These are phyloP conservation scores for Solanum arcanum DNA, from an alignment of 257 asterid genomes.

Conservation along the genomic window DNA sequence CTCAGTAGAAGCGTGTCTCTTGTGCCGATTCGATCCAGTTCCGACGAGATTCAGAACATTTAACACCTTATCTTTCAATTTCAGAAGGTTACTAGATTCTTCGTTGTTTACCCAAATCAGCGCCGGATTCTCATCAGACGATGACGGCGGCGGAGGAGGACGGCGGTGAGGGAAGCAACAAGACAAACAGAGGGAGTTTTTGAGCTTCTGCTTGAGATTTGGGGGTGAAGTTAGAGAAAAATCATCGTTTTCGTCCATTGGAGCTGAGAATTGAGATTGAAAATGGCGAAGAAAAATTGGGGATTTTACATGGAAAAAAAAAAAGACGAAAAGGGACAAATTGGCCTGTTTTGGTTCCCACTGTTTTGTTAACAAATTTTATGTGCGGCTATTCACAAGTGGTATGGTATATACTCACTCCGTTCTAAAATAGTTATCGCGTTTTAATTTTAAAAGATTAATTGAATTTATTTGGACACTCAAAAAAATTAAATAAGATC, in stretches of 20 bases:
- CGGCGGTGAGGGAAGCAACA: constrained; percentile 41
- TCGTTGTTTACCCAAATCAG: constrained; percentile 27
- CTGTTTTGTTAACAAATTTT: neutral
- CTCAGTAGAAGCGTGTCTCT: constrained; percentile 35
- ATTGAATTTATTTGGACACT: too few relatives aligned
- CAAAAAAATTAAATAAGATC: accelerated
- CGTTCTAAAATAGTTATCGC: too few relatives aligned
- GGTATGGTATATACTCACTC: neutral
- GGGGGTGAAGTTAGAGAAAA: neutral
- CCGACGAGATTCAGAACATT: constrained; percentile 23
- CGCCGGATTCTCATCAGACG: constrained; percentile 35
- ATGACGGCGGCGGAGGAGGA: constrained; percentile 14
- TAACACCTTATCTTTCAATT: constrained; percentile 38
- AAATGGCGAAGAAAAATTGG: neutral
- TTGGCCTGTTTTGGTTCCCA: neutral
- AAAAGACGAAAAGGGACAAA: neutral
- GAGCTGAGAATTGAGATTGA: neutral
- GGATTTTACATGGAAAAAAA: neutral
- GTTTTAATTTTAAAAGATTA: too few relatives aligned
- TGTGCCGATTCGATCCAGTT: constrained; percentile 10
- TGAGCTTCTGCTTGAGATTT: constrained; percentile 34
- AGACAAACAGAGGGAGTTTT: constrained; percentile 32
- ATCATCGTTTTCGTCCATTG: constrained; percentile 23
- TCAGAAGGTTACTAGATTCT: constrained; percentile 10
- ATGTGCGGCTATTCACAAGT: neutral